These are phyloP conservation scores for Naganishia kalamii DNA, from an alignment of 768 basidiomycete species.

Conservation along the genomic window DNA sequence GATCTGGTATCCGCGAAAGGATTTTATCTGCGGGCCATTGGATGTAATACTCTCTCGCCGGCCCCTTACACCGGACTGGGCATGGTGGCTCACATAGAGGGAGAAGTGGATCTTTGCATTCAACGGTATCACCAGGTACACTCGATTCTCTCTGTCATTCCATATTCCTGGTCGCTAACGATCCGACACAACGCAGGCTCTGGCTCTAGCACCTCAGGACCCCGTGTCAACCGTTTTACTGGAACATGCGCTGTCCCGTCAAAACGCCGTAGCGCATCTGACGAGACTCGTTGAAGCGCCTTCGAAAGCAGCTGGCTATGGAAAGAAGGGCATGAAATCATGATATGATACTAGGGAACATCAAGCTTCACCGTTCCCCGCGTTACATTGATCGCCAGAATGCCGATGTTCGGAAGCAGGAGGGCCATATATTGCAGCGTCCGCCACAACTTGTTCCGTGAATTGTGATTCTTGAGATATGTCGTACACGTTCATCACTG, in stretches of 20 bases:
- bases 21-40: slow-evolving; percentile 71
- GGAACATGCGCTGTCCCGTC: slow-evolving; percentile 39
- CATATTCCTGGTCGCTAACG: not conserved
- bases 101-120: slow-evolving; percentile 71
- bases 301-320: too few species aligned
- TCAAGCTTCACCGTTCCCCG: not conserved
- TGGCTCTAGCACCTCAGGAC: slow-evolving; percentile 40
- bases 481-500: too few species aligned
- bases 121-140: slow-evolving; percentile 85
- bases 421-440: too few species aligned
- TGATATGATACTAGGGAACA: not conserved
- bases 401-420: too few species aligned
- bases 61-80: slow-evolving; percentile 80
- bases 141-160: not conserved
- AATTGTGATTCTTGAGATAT: too few species aligned
- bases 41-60: slow-evolving; percentile 77
- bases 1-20: slow-evolving; percentile 59
- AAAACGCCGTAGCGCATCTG: slow-evolving; percentile 11
- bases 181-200: slow-evolving; percentile 17
- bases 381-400: too few species aligned
- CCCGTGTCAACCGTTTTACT: slow-evolving; percentile 42
- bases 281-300: too few species aligned
- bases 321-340: too few species aligned
- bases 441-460: too few species aligned
- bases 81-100: slow-evolving; percentile 73